Evolutionary conservation across 192 early-diverging fungal genomes (phyloP).

Genomic region (Mortierella alpina): DNA sequence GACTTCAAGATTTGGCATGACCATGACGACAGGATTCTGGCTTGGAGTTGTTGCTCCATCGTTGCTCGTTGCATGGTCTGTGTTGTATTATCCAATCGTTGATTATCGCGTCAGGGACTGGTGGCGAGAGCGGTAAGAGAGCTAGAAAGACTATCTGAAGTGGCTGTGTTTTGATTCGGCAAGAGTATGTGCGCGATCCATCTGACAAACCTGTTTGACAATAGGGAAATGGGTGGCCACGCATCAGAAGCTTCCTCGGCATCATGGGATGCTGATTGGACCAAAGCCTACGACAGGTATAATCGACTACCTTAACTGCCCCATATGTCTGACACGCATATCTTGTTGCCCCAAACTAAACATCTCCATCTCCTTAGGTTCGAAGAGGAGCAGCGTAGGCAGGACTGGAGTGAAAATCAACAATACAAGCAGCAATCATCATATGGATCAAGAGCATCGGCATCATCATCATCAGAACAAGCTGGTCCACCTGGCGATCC

Average conservation of each 20-base stretch:
- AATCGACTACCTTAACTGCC: not conserved
- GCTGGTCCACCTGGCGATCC: conserved; percentile 44
- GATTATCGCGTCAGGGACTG: conserved; percentile 53
- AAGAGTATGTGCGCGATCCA: not conserved
- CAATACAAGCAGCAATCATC: conserved; percentile 40
- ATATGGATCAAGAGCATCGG: conserved; percentile 10
- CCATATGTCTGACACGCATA: not conserved
- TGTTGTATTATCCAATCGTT: conserved; percentile 64
- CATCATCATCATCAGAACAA: conserved; percentile 1
- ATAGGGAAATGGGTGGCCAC: conserved; percentile 53
- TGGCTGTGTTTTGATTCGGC: not conserved
- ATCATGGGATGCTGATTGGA: conserved; percentile 62
- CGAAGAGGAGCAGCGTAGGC: conserved; percentile 46
- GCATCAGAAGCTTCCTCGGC: conserved; percentile 46
- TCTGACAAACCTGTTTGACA: not conserved
- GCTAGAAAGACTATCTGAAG: not conserved
- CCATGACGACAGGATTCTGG: conserved; percentile 48
- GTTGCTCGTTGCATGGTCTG: conserved; percentile 54
- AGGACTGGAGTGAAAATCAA: conserved; percentile 49
- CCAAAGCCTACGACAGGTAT: conserved; percentile 57
- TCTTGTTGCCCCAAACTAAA: not conserved
- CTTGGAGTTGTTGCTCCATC: conserved; percentile 59
- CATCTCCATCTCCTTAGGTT: conserved; percentile 12
- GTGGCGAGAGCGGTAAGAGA: conserved; percentile 46
- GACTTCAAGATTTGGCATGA: conserved; percentile 26